Evolutionary conservation across 768 basidiomycete genomes (phyloP).

Genomic region (Termitomyces titanicus): DNA sequence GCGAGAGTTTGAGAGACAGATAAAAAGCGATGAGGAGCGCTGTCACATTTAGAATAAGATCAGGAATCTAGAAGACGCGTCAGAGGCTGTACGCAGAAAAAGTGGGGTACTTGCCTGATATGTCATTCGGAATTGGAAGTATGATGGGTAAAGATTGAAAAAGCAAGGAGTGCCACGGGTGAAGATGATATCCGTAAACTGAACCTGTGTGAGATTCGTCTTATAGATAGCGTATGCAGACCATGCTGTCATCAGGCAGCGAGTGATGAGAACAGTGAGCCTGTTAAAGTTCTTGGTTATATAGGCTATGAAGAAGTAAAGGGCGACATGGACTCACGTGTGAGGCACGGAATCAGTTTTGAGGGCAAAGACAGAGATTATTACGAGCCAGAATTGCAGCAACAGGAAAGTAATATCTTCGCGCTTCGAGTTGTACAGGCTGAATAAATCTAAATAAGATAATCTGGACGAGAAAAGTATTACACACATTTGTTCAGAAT

Average conservation of each 20-base stretch:
- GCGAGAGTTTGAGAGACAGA: conserved; percentile 44
- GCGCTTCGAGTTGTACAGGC: conserved; percentile 38
- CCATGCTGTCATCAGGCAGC: conserved; percentile 45
- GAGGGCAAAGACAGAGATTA: conserved; percentile 46
- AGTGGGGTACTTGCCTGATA: conserved; percentile 35
- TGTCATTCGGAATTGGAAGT: conserved; percentile 35
- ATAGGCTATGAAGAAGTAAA: not conserved
- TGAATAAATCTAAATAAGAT: conserved; percentile 13
- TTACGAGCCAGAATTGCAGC: conserved; percentile 53
- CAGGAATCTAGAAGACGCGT: conserved; percentile 36
- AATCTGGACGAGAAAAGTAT: not conserved
- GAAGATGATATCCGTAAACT: conserved; percentile 35
- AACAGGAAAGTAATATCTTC: conserved; percentile 46
- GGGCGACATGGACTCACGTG: conserved; percentile 29
- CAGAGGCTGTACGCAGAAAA: not conserved
- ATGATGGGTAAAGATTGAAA: conserved; percentile 41
- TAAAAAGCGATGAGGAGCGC: conserved; percentile 38
- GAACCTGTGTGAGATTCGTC: conserved; percentile 28
- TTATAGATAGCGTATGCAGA: conserved; percentile 48
- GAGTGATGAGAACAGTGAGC: conserved; percentile 39
- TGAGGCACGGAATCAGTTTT: conserved; percentile 52
- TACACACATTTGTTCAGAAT: conserved; percentile 42
- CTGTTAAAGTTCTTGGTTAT: not conserved
- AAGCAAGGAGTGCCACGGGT: conserved; percentile 43
- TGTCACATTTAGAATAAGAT: conserved; percentile 41